These are phyloP conservation scores for Micractinium sp. DNA, from an alignment of 139 green algal genomes.

Conservation along the genomic window DNA sequence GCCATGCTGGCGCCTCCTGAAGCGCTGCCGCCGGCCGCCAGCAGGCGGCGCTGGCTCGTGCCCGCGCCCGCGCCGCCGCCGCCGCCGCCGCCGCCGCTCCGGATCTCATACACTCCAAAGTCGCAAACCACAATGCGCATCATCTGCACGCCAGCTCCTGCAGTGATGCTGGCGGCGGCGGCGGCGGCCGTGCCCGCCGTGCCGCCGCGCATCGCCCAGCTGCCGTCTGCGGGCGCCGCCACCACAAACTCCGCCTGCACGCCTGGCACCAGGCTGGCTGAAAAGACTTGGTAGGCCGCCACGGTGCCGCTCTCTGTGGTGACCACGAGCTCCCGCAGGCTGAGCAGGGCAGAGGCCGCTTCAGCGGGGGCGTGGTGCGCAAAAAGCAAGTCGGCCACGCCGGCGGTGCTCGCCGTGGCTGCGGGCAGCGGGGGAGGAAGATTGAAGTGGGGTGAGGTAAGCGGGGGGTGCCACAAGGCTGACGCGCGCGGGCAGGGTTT, in stretches of 20 bases:
- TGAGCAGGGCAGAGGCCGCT: neutral
- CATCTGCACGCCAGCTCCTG: neutral
- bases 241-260: constrained; percentile 7
- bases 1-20: neutral
- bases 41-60: neutral
- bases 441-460: neutral
- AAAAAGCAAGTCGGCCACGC: neutral
- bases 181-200: no score
- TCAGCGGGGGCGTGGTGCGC: constrained; percentile 1
- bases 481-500: no score
- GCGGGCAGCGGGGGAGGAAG: neutral
- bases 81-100: neutral
- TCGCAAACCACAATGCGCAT: constrained; percentile 9
- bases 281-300: neutral
- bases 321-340: neutral
- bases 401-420: neutral
- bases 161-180: neutral
- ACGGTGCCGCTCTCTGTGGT: neutral
- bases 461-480: no score
- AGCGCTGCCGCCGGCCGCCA: neutral
- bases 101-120: constrained; percentile 8
- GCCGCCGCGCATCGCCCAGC: neutral
- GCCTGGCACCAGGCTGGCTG: neutral
- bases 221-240: constrained; percentile 5
- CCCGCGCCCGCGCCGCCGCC: neutral